Evolutionary conservation across 2,329 filamentous ascomycete genomes (phyloP), one percentile per base, ranked within the genome.

Genomic region (Stagonosporopsis tanaceti): DNA sequence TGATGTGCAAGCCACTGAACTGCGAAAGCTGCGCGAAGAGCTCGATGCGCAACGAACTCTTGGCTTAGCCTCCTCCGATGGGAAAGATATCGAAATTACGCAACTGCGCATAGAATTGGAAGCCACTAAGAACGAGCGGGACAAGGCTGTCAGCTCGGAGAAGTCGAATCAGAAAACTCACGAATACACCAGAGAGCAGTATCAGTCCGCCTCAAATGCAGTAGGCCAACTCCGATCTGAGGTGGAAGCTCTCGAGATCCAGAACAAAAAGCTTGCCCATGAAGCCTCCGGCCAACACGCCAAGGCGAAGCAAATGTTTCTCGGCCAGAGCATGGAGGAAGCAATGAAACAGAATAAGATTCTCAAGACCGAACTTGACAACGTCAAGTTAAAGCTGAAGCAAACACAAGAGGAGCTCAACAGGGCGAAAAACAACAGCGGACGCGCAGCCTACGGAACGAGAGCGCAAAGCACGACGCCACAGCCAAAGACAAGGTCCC

Each of bases 161-260:
- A 62, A 71, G 9, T 68, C 68, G 35, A 64, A 70, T 7, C 70
- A 78, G 12, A 59, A 70, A 14, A 84, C 87, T 4, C 76, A 82
- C 25, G 84, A 87, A 1, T 91, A 87, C 65, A 77, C 81, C 12
- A 82, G 85, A 50, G 79, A 80, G 4, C 77, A 82, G 9, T 91
- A 90, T 65, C 87, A 64, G 28, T 48, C 47, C 6, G 65, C 65
- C 6, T 55, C 63, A 34, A 60, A 63, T 2, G 32, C 50, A 0
- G 69, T 66, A 12, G 39, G 54, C 0, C 48, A 63, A 12, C 40
- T 62, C 2, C 47, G 51, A 27, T 27, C 60, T 14, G 55, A 53
- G 9, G 53, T 65, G 35, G 39, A 57, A 0, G 50, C 53, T 2
- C 64, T 75, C 14, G 54, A 59, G 9, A 52, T 41, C 1, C 45